Conservation (phyloP, 768 basidiomycete genomes). For the Tulasnella sp. region DNA sequence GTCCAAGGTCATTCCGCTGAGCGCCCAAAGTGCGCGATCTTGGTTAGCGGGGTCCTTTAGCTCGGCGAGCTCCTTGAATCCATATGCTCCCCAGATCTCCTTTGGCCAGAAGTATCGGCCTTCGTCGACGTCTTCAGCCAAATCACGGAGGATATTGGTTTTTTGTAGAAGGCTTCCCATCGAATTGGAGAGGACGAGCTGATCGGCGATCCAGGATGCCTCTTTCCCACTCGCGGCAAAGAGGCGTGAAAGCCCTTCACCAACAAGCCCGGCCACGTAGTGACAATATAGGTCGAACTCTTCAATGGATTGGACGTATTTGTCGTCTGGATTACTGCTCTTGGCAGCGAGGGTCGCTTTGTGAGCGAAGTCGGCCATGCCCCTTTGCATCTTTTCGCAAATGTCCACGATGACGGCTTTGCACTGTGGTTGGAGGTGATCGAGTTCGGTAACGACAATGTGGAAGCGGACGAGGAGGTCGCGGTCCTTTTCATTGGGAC, state of each 20-base stretch:
- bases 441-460: conserved; percentile 74
- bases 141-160: conserved; percentile 96
- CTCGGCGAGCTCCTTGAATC: conserved; percentile 68
- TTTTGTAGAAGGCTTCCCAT: conserved; percentile 97
- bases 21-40: conserved; percentile 69
- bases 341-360: conserved; percentile 59
- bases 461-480: conserved; percentile 81
- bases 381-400: conserved; percentile 78
- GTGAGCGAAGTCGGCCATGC: conserved; percentile 95
- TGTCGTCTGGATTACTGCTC: conserved; percentile 43
- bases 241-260: conserved; percentile 87
- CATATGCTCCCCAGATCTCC: conserved; percentile 82
- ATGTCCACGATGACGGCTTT: conserved; percentile 79
- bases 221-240: conserved; percentile 87
- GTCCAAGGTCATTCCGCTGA: conserved; percentile 86
- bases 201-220: conserved; percentile 61
- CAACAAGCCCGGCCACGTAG: conserved; percentile 96
- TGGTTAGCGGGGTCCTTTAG: conserved; percentile 56
- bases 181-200: conserved; percentile 85
- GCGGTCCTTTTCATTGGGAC: conserved; percentile 84
- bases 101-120: conserved; percentile 89
- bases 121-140: conserved; percentile 83
- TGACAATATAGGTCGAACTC: conserved; percentile 99
- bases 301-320: conserved; percentile 67
- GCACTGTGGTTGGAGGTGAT: conserved; percentile 64